phyloP scores from a whole-genome alignment of 2,329 filamentous ascomycete genomes.

The Cercospora sp. region DNA sequence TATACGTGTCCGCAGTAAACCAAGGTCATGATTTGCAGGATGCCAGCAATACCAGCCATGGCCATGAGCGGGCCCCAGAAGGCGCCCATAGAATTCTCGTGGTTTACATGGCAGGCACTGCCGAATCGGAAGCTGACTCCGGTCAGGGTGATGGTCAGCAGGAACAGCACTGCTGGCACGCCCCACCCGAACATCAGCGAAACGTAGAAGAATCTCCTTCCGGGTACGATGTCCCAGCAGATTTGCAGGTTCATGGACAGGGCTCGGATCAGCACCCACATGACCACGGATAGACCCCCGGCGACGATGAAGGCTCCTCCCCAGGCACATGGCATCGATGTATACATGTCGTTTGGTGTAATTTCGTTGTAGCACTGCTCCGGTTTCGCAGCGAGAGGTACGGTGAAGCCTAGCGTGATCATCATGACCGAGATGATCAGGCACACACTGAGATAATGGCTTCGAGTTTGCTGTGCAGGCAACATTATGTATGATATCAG shows the following conservation, averaged over 20 bases:
- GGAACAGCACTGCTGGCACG: slow-evolving; percentile 72
- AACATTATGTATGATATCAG: slow-evolving; percentile 76
- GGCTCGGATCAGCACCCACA: slow-evolving; percentile 90
- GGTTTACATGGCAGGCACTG: slow-evolving; percentile 90
- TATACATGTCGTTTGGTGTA: slow-evolving; percentile 90
- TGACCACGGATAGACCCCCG: slow-evolving; percentile 78
- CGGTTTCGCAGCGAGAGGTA: slow-evolving; percentile 77
- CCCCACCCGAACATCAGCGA: slow-evolving; percentile 82
- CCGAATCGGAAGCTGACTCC: slow-evolving; percentile 95
- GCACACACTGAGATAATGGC: slow-evolving; percentile 91
- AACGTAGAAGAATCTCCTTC: slow-evolving; percentile 83
- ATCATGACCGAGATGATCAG: slow-evolving; percentile 72
- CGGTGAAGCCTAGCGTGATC: slow-evolving; percentile 89
- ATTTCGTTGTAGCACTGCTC: slow-evolving; percentile 85
- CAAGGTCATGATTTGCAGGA: slow-evolving; percentile 80
- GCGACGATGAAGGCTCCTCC: slow-evolving; percentile 84
- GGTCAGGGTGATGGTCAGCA: slow-evolving; percentile 76
- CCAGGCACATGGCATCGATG: slow-evolving; percentile 76
- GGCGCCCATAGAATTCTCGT: slow-evolving; percentile 74
- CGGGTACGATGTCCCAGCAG: slow-evolving; percentile 92
- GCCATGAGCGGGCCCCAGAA: slow-evolving; percentile 89
- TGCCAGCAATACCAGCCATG: slow-evolving; percentile 71
- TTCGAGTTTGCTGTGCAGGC: slow-evolving; percentile 83
- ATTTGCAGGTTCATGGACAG: slow-evolving; percentile 90
- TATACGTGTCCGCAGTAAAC: slow-evolving; percentile 95